Conservation (phyloP, 306 rosid genomes). For the Corylus heterophylla region DNA sequence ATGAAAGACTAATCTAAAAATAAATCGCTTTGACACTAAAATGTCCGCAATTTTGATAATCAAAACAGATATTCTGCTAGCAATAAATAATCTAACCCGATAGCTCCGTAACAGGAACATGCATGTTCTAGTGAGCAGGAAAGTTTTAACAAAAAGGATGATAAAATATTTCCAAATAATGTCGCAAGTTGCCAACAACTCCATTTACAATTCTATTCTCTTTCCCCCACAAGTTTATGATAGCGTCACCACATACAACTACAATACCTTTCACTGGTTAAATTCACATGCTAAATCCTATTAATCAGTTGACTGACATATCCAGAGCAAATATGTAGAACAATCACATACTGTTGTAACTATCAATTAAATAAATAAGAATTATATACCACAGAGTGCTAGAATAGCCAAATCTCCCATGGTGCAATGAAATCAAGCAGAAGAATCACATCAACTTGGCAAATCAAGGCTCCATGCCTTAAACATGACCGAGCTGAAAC, state of each 20-base stretch:
- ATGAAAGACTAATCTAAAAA: neutral
- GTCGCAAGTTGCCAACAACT: neutral
- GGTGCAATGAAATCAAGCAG: slow-evolving; percentile 8
- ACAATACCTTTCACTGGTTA: neutral
- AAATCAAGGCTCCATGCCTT: slow-evolving; percentile 19
- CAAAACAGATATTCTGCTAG: neutral
- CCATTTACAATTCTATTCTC: neutral
- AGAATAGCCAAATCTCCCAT: neutral
- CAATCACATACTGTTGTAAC: neutral
- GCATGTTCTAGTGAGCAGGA: neutral
- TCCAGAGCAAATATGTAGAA: neutral
- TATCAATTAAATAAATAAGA: neutral
- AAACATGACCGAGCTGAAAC: slow-evolving; percentile 4
- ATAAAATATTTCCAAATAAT: neutral
- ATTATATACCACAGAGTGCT: too few relatives aligned
- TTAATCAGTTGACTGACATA: neutral
- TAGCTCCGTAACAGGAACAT: neutral
- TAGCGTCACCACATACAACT: neutral
- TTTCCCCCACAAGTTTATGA: neutral
- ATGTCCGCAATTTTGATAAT: neutral
- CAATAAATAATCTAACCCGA: neutral
- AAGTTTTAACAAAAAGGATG: neutral
- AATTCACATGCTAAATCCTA: neutral
- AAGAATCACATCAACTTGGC: slow-evolving; percentile 10
- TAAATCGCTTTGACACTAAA: neutral